Evolutionary conservation across 1,139 yeast genomes (phyloP), one percentile per base, ranked within the genome.

Genomic region (Meyerozyma elateridarum): DNA sequence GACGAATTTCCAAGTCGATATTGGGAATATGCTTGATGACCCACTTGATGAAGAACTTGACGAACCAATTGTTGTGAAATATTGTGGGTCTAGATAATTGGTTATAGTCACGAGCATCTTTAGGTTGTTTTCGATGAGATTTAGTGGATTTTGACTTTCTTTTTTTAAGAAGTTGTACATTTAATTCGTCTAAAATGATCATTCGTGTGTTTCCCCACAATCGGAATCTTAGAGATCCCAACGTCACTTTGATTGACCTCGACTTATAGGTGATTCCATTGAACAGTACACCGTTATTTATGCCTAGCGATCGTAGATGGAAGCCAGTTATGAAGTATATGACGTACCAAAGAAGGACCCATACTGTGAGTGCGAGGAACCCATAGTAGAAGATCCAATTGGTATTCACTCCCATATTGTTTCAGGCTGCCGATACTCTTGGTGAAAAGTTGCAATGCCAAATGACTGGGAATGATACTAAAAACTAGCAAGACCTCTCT

Each of bases 241-340:
- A 32, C 4, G 38, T 29, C 2, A 65, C 13, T 6, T 37, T 28
- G 3, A 36, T 14, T 9, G 34, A 34, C 15, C 38, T 41, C 16
- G 48, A 36, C 9, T 38, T 39, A 25, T 58, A 33, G 5, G 52
- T 35, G 17, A 67, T 44, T 9, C 59, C 51, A 40, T 64, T 61
- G 42, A 66, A 48, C 59, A 54, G 61, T 4, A 68, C 36, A 12
- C 73, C 73, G 44, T 66, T 66, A 42, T 60, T 63, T 24, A 67
- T 54, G 16, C 62, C 40, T 4, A 68, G 35, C 14, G 61, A 53
- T 22, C 51, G 46, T 22, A 67, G 41, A 36, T 60, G 60, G 37
- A 65, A 38, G 8, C 73, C 73, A 4, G 56, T 44, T 2, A 56
- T 9, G n/a, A 42, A 29, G 40, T 57, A 59, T 8, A 56, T 34